Conservation (phyloP, 257 asterid species). For the Oldenlandia corymbosa region DNA sequence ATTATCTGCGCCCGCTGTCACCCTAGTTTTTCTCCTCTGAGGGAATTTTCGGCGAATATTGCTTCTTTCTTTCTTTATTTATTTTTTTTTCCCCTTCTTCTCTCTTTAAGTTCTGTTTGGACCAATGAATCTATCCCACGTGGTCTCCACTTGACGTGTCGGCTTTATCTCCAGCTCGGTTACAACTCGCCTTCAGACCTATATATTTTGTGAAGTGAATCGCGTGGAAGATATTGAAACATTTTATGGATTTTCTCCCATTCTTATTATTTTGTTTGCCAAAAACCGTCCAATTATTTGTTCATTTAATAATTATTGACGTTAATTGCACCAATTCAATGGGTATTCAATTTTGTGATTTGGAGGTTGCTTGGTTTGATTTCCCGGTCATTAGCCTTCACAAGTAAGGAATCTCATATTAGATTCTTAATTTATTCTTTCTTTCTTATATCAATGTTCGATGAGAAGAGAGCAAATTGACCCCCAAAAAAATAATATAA, state of each 20-base stretch:
- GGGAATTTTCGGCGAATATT: neutral
- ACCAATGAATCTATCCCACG: conserved; percentile 1
- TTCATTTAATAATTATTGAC: neutral
- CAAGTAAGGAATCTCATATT: too few species aligned
- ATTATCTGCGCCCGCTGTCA: conserved; percentile 18
- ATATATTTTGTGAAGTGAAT: neutral
- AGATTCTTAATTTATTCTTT: too few species aligned
- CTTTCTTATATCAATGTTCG: too few species aligned
- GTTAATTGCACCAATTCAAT: neutral
- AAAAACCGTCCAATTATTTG: neutral
- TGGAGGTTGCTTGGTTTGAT: too few species aligned
- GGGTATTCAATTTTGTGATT: too few species aligned
- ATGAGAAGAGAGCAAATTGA: too few species aligned
- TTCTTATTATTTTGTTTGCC: neutral
- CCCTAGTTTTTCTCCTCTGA: neutral
- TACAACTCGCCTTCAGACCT: neutral
- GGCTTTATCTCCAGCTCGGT: conserved; percentile 2
- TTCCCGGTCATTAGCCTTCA: too few species aligned
- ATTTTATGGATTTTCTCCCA: neutral
- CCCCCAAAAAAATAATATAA: too few species aligned
- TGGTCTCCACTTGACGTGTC: conserved; percentile 1
- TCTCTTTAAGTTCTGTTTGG: too few species aligned
- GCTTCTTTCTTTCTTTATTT: neutral
- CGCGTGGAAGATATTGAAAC: conserved; percentile 8
- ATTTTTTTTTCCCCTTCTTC: too few species aligned